Evolutionary conservation across 768 basidiomycete species (phyloP).

Genomic region (Termitomyces sp.): DNA sequence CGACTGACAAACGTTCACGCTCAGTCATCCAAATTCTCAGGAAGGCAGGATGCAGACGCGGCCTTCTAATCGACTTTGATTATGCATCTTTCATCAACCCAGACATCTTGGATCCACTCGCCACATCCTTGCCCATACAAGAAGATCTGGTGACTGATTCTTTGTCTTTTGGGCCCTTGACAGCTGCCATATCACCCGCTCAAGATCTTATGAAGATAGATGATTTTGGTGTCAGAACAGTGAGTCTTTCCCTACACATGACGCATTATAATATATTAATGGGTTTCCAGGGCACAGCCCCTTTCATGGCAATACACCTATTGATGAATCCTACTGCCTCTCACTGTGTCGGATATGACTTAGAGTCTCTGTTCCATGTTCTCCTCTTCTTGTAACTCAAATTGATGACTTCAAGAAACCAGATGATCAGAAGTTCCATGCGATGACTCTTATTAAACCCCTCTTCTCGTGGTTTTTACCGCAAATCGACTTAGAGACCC

Average conservation of each 20-base stretch:
- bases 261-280: too few species aligned
- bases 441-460: not conserved
- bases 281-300: not conserved
- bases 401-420: not conserved
- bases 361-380: not conserved
- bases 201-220: not conserved
- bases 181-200: not conserved
- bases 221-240: not conserved
- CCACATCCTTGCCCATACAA: not conserved
- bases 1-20: not conserved
- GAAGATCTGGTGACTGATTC: not conserved
- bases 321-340: not conserved
- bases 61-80: constrained; percentile 1
- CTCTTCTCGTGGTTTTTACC: not conserved
- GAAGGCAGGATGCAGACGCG: not conserved
- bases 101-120: not conserved
- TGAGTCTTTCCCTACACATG: not conserved
- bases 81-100: not conserved
- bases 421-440: not conserved
- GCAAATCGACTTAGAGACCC: not conserved
- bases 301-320: not conserved
- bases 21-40: not conserved
- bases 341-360: not conserved
- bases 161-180: not conserved
- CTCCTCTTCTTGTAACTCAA: not conserved